phyloP scores from a whole-genome alignment of 2,329 filamentous ascomycete species.

The Pseudocercospora fijiensis region DNA sequence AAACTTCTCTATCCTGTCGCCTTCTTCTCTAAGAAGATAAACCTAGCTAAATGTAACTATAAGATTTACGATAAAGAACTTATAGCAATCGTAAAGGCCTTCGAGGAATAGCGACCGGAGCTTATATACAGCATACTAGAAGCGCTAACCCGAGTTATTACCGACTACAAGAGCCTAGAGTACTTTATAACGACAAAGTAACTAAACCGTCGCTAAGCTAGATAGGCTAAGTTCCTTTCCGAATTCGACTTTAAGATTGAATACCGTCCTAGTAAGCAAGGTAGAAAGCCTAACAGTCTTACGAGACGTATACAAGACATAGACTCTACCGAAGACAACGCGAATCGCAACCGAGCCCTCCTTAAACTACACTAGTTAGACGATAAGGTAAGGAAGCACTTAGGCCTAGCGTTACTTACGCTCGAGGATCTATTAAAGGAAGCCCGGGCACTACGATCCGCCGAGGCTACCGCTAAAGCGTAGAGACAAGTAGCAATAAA shows the following conservation, averaged over 20 bases:
- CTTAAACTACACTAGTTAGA: neutral
- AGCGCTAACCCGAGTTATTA: slow-evolving; percentile 30
- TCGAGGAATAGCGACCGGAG: too few species aligned
- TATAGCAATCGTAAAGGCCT: slow-evolving; percentile 22
- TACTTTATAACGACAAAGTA: neutral
- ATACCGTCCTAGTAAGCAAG: neutral
- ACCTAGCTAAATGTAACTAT: slow-evolving; percentile 23
- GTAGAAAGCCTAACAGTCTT: neutral
- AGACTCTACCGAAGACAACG: neutral
- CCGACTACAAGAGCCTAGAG: slow-evolving; percentile 26
- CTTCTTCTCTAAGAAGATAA: slow-evolving; percentile 31
- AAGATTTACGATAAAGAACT: slow-evolving; percentile 44
- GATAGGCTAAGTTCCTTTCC: neutral
- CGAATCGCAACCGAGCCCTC: neutral
- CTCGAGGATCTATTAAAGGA: too few species aligned
- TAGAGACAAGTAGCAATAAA: neutral
- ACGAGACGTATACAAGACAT: neutral
- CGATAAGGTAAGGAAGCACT: neutral
- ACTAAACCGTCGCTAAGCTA: neutral
- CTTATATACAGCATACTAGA: slow-evolving; percentile 31
- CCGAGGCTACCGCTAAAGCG: too few species aligned
- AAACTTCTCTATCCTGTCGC: slow-evolving; percentile 19
- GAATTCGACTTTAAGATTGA: neutral
- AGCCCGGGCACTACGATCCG: too few species aligned
- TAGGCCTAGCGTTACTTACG: neutral